A percentile compares a stretch with the other conserved stretches of the same genome.
These are phyloP conservation scores for Candida frijolesensis DNA, from an alignment of 1,139 yeast species.

Conservation along the genomic window DNA sequence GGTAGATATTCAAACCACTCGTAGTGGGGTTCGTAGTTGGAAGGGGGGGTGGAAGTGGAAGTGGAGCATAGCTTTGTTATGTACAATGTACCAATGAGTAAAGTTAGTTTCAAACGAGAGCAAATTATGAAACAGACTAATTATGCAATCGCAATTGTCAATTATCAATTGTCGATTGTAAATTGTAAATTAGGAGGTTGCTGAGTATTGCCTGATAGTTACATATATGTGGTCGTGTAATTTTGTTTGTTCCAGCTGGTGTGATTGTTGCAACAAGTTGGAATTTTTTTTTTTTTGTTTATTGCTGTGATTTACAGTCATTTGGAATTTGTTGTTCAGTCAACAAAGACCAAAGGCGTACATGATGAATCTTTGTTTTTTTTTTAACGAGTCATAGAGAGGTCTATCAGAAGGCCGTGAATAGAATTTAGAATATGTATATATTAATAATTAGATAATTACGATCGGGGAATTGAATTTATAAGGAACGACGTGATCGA, in stretches of 20 bases:
- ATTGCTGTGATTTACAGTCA: not conserved
- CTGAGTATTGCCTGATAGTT: not conserved
- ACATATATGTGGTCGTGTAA: not conserved
- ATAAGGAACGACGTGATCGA: slow-evolving; percentile 7
- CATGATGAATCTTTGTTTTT: not conserved
- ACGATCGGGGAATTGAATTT: slow-evolving; percentile 2
- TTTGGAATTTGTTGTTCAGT: not conserved
- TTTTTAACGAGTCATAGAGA: too few species aligned
- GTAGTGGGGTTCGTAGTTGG: too few species aligned
- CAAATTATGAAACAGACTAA: not conserved
- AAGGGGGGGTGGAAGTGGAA: too few species aligned
- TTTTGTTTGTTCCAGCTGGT: not conserved
- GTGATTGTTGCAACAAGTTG: slow-evolving; percentile 1
- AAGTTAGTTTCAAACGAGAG: not conserved
- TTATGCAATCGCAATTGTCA: not conserved
- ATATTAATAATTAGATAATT: slow-evolving; percentile 5
- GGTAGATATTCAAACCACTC: not conserved
- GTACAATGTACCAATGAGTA: slow-evolving; percentile 2
- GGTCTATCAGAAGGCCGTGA: too few species aligned
- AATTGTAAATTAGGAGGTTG: not conserved
- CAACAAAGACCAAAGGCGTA: not conserved
- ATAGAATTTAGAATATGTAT: not conserved
- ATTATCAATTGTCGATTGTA: not conserved
- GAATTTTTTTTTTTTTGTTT: not conserved
- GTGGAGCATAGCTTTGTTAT: not conserved